phyloP scores from a whole-genome alignment of 495 filamentous ascomycete species.

The Xylaria flabelliformis region DNA sequence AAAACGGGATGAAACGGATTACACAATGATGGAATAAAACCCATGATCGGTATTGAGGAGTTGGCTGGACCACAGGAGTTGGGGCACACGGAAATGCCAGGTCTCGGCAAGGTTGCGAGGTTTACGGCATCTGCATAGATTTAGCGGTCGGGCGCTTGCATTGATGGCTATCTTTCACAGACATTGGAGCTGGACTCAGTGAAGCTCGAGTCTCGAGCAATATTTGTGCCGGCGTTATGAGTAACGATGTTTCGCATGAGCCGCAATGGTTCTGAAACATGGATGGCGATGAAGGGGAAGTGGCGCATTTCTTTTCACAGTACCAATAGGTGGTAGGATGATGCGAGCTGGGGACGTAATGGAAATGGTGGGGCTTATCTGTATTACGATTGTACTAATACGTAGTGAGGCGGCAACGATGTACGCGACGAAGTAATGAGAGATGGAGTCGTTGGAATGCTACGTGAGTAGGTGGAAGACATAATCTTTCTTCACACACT shows the following conservation, averaged over 20 bases:
- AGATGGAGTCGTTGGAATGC: not conserved
- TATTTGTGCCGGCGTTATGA: slow-evolving; percentile 12
- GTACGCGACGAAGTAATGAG: slow-evolving; percentile 9
- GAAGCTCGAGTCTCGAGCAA: not conserved
- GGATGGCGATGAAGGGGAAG: not conserved
- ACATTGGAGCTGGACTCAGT: slow-evolving; percentile 14
- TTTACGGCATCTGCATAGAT: slow-evolving; percentile 12
- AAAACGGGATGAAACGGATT: slow-evolving; percentile 2
- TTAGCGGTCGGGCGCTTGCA: slow-evolving; percentile 7
- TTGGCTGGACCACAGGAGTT: not conserved
- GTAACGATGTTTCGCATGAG: slow-evolving; percentile 13
- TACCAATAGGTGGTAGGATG: not conserved
- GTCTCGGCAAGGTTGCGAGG: not conserved
- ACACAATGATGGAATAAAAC: not conserved
- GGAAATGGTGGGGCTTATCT: not conserved
- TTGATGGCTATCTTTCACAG: not conserved
- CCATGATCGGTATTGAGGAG: not conserved
- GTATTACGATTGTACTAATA: slow-evolving; percentile 8
- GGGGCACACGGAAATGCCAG: not conserved
- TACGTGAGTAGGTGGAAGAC: not conserved
- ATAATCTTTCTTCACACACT: not conserved
- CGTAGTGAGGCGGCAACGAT: not conserved
- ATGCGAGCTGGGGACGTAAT: slow-evolving; percentile 2
- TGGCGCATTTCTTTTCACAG: not conserved
- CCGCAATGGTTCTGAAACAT: slow-evolving; percentile 12